Base-by-base conservation (phyloP, 768 basidiomycete species). In the Hygrophoropsis aurantiaca region DNA sequence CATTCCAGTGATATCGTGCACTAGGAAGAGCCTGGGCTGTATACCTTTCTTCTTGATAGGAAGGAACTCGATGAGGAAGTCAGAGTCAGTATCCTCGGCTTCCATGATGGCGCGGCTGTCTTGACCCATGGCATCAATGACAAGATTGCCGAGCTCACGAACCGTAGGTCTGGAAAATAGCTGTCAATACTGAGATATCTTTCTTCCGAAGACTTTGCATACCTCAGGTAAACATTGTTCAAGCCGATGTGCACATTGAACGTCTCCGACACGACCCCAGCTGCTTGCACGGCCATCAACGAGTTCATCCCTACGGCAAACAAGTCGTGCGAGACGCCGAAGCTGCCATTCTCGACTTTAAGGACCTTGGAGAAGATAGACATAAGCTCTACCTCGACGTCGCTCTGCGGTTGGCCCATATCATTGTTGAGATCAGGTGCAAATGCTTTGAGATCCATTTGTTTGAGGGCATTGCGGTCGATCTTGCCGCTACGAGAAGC, bases 1-100 rank as follows among this genome's bases (percentile, higher is more conserved):
- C 60, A 64, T 64, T 34, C 62, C 62, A 2, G 62, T 64, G 51
- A 64, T 55, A 38, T 64, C 62, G 51, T 64, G 62, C n/a, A 64
- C 56, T 41, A 64, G 41, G 40, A 62, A 64, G 40, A 64, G 2
- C 15, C 58, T 58, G 25, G 62, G 62, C 0, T 27, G 52, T 9
- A 53, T 50, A 15, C 62, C 62, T 54, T 64, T 64, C 60, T 58
- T 63, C 51, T 64, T 64, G 53, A 64, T 54, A 5, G 62, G 62
- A 2, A 64, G 35, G 54, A 64, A 58, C 46, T 64, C 62, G 40
- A 62, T 55, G 44, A 54, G 13, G 27, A 30, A 61, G 44, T 65
- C 62, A 6, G 49, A 46, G 16, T 62, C 62, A 3, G 62, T 47
- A 33, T 64, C 62, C 40, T 64, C 62, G 7, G 27, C 27, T 13